Conservation (phyloP, 805 yeast species). For the Myxozyma udenii region DNA sequence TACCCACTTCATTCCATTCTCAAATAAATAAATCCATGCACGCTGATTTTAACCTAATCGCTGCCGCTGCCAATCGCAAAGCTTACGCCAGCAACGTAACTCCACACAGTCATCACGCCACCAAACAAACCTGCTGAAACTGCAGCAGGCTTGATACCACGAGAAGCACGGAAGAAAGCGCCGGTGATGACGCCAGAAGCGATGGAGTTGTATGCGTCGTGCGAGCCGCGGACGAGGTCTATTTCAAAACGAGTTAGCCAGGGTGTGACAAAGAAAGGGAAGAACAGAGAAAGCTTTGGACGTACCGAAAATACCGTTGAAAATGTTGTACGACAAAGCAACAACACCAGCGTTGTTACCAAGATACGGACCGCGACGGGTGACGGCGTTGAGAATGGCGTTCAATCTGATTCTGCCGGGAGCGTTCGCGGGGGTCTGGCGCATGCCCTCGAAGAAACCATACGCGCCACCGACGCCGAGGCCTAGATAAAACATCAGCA, state of each 20-base stretch:
- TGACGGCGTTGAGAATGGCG: constrained; percentile 85
- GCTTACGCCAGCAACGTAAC: constrained; percentile 10
- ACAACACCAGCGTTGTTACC: constrained; percentile 95
- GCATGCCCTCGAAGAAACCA: constrained; percentile 84
- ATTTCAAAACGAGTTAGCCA: constrained; percentile 36
- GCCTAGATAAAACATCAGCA: constrained; percentile 41
- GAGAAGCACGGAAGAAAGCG: constrained; percentile 80
- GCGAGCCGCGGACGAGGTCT: constrained; percentile 80
- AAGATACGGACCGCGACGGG: constrained; percentile 91
- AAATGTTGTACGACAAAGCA: constrained; percentile 81
- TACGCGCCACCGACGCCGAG: constrained; percentile 85
- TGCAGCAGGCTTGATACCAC: constrained; percentile 84
- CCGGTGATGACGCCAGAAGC: constrained; percentile 91
- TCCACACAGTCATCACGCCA: constrained; percentile 25
- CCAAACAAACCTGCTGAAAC: constrained; percentile 59
- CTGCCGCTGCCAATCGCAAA: too few species aligned
- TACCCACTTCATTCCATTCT: too few species aligned
- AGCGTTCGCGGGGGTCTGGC: constrained; percentile 68
- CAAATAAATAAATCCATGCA: too few species aligned
- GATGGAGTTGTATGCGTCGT: constrained; percentile 79
- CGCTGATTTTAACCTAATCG: too few species aligned
- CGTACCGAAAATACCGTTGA: constrained; percentile 55
- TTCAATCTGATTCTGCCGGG: constrained; percentile 81
- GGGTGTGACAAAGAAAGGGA: neutral
- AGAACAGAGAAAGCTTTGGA: neutral